Percentiles rank a stretch among this genome's conserved stretches.
Conservation (phyloP, 192 early-diverging fungal genomes). For the Coemansia sp. region DNA sequence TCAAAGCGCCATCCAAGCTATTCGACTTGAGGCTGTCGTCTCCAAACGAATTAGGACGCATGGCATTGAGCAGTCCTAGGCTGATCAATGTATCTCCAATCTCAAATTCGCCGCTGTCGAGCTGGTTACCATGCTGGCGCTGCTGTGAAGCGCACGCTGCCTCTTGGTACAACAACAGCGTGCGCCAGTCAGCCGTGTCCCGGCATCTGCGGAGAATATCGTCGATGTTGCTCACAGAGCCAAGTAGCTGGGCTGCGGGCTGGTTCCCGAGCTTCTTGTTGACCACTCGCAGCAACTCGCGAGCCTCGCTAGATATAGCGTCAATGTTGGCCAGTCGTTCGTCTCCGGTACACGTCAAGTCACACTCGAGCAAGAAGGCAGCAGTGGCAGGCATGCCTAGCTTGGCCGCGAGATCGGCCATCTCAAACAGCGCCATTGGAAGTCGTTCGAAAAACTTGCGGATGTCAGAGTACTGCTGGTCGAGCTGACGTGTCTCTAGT, state of each 20-base stretch:
- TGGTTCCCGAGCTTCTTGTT: slow-evolving; percentile 44
- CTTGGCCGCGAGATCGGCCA: slow-evolving; percentile 40
- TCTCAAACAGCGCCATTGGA: slow-evolving; percentile 49
- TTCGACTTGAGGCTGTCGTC: background rate
- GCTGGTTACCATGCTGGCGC: background rate
- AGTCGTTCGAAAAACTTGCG: slow-evolving; percentile 40
- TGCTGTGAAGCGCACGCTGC: slow-evolving; percentile 10
- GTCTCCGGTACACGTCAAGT: slow-evolving; percentile 38
- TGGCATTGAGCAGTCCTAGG: slow-evolving; percentile 39
- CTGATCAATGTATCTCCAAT: slow-evolving; percentile 48
- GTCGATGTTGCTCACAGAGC: slow-evolving; percentile 20
- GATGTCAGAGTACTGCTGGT: slow-evolving; percentile 35
- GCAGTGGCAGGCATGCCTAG: slow-evolving; percentile 42
- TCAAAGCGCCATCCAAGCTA: background rate
- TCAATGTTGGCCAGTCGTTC: slow-evolving; percentile 19
- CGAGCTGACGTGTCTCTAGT: slow-evolving; percentile 36
- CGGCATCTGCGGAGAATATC: slow-evolving; percentile 44
- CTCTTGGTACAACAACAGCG: slow-evolving; percentile 49
- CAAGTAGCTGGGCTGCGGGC: slow-evolving; percentile 40
- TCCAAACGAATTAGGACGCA: slow-evolving; percentile 15
- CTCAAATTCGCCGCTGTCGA: slow-evolving; percentile 9
- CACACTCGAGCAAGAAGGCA: slow-evolving; percentile 50
- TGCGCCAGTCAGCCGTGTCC: slow-evolving; percentile 46
- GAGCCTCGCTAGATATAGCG: slow-evolving; percentile 31
- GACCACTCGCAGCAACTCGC: slow-evolving; percentile 29